phyloP scores from a whole-genome alignment of 169 alveolate genomes.

The Plasmodium adleri region DNA sequence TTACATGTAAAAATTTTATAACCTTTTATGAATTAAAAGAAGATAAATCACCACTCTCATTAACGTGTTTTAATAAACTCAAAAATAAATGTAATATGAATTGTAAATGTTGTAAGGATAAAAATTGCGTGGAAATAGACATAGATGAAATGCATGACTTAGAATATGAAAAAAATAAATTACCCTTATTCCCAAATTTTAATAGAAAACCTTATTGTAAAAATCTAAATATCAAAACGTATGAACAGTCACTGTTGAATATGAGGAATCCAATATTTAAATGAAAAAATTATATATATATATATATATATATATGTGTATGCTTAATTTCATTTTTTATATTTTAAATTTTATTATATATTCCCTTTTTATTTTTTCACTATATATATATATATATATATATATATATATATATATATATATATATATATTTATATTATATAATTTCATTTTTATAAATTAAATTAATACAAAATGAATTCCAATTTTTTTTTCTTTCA shows the following conservation, averaged over 20 bases:
- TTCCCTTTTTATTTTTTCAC: no score
- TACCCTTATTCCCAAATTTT: conserved; percentile 18
- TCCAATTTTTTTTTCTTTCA: no score
- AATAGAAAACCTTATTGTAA: conserved; percentile 54
- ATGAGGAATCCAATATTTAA: conserved; percentile 65
- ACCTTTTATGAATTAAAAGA: conserved; percentile 72
- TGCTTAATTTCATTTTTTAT: no score
- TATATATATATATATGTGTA: no score
- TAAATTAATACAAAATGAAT: no score
- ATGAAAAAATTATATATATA: conserved; percentile 1
- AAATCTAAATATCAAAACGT: conserved; percentile 59
- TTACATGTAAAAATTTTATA: conserved; percentile 66
- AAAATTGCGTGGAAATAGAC: conserved; percentile 70
- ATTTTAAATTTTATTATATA: no score
- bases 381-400: no score
- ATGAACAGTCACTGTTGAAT: conserved; percentile 50
- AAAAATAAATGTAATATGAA: conserved; percentile 26
- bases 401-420: no score
- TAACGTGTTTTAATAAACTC: conserved; percentile 46
- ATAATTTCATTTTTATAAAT: no score
- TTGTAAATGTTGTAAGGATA: conserved; percentile 63
- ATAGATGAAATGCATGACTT: conserved; percentile 57
- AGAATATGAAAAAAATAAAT: conserved; percentile 38
- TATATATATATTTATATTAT: no score
- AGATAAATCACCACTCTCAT: conserved; percentile 49